These are phyloP conservation scores for Pholiota conissans DNA, from an alignment of 768 basidiomycete species.

Conservation along the genomic window DNA sequence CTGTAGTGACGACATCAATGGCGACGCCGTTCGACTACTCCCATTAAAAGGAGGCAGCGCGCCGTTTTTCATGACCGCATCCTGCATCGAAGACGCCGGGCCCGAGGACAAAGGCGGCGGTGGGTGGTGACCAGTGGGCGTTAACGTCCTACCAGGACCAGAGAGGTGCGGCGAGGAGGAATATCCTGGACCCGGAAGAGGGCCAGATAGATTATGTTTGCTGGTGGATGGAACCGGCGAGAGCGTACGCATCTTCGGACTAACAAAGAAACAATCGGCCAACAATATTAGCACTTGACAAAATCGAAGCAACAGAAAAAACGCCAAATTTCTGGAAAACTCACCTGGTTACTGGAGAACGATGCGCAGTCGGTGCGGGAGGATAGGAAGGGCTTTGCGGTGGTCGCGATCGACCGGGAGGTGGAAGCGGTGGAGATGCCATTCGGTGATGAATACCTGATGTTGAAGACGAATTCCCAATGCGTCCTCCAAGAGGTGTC, in stretches of 20 bases:
- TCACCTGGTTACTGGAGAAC: slow-evolving; percentile 25
- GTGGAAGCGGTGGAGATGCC: slow-evolving; percentile 24
- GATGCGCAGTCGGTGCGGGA: slow-evolving; percentile 15
- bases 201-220: slow-evolving; percentile 19
- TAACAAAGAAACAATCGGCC: slow-evolving; percentile 6
- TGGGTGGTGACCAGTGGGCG: slow-evolving; percentile 22
- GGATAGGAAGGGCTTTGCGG: slow-evolving; percentile 28
- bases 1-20: slow-evolving; percentile 27
- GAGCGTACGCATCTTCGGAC: slow-evolving; percentile 32
- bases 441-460: slow-evolving; percentile 20
- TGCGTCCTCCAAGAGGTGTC: slow-evolving; percentile 23
- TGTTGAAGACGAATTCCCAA: slow-evolving; percentile 27
- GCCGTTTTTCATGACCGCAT: slow-evolving; percentile 12
- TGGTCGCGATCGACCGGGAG: slow-evolving; percentile 20
- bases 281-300: slow-evolving; percentile 8
- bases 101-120: slow-evolving; percentile 11
- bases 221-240: slow-evolving; percentile 26
- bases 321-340: slow-evolving; percentile 1
- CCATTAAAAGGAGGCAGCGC: slow-evolving; percentile 15
- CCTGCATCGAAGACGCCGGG: slow-evolving; percentile 1
- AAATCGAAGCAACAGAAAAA: neutral
- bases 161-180: slow-evolving; percentile 24
- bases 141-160: slow-evolving; percentile 22
- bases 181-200: slow-evolving; percentile 18
- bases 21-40: slow-evolving; percentile 32